phyloP scores from a whole-genome alignment of 179 eudicot species.

The Silene coronaria region DNA sequence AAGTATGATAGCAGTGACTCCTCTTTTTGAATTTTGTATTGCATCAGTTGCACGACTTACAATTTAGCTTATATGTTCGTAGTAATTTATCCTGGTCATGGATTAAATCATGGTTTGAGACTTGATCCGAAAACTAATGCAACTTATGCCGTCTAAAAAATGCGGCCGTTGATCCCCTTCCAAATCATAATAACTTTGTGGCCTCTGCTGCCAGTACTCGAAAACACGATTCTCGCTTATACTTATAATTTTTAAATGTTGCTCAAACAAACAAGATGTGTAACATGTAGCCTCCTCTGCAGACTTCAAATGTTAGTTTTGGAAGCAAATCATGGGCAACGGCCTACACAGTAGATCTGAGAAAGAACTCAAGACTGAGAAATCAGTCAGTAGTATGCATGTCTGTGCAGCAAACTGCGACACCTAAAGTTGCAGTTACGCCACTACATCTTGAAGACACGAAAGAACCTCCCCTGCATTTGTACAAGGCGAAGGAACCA shows the following conservation, averaged over 20 bases:
- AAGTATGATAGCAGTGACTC: background rate
- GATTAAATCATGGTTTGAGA: background rate
- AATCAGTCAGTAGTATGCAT: conserved; percentile 47
- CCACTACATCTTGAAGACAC: conserved; percentile 65
- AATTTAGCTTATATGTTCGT: background rate
- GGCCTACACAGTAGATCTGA: conserved; percentile 32
- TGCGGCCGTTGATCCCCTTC: background rate
- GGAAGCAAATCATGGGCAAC: conserved; percentile 47
- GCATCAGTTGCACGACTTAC: background rate
- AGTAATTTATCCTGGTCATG: too few species aligned
- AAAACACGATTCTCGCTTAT: background rate
- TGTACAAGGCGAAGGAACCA: conserved; percentile 71
- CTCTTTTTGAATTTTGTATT: background rate
- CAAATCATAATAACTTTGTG: background rate
- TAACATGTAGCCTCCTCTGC: conserved; percentile 29
- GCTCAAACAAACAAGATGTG: conserved; percentile 11
- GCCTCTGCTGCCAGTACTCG: background rate
- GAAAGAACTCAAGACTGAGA: conserved; percentile 35
- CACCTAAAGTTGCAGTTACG: conserved; percentile 58
- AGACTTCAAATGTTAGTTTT: conserved; percentile 44
- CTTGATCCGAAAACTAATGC: background rate
- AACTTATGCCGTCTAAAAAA: background rate
- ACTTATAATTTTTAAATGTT: background rate
- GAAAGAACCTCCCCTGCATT: conserved; percentile 71
- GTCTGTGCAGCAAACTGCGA: conserved; percentile 71